Evolutionary conservation across 495 filamentous ascomycete genomes (phyloP), one percentile per base, ranked within the genome.

Genomic region (Daldinia bambusicola): DNA sequence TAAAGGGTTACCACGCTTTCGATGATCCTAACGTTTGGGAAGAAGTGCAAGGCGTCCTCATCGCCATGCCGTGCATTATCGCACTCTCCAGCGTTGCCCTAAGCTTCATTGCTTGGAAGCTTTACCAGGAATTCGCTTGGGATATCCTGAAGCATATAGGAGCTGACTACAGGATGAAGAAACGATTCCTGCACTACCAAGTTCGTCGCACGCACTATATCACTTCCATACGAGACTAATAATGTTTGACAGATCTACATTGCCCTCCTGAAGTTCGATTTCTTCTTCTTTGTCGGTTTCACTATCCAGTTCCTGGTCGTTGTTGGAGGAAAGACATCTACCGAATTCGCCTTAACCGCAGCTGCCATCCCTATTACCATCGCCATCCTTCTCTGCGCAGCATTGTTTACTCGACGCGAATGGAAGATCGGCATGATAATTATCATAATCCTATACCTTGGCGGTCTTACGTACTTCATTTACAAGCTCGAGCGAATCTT

Each of bases 241-340:
- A 30, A 48, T 2, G 18, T n/a, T 38, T 45, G 7, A 26, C 69
- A 98, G 94, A 94, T 99, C 75, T 99, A 97, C 81, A 98, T 99
- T 74, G 92, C 96, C 38, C 87, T 98, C 9, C 86, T 99, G 58
- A 99, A 99, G 80, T 99, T 99, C 79, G 95, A 99, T 82, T 98
- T 99, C 80, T 99, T 99, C 87, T 97, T 99, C 86, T 99, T 99
- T 87, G 88, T 99, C 57, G 95, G 94, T 13, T 99, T 99, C 76
- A 98, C 94, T 6, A 91, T 99, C 40, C 95, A 99, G 77, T 98
- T 99, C 80, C 84, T 99, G 32, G 95, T 98, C 68, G 90, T 99
- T 62, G 94, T 98, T 41, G 89, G 87, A 38, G 81, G 87, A 67
- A 87, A 85, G 32, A 83, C 83, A 32, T 85, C 91, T 71, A 80